Evolutionary conservation across 768 basidiomycete species (phyloP), one percentile per base, ranked within the genome.

Genomic region (Naganishia onofrii): DNA sequence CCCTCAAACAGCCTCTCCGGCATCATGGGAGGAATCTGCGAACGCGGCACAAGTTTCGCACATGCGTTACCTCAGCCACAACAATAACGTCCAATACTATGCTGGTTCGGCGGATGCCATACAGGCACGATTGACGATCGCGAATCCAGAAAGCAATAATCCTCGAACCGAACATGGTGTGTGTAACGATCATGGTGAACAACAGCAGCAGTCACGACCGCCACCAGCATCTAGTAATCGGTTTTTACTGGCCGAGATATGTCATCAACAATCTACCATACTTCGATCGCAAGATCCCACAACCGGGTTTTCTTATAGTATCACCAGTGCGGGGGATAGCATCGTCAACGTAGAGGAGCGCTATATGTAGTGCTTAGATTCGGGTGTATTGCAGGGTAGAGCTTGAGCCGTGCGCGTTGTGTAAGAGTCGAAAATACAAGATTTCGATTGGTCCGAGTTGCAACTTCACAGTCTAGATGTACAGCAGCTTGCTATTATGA

Each of bases 241-340:
- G 36, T 42, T 63, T 42, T 63, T 42, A 7, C 42, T 28, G 2
- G 60, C 60, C 36, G 60, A 63, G 38, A 23, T 63, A 10, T 63
- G 60, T 29, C 60, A 63, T 63, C 60, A 42, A 42, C 36, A 44
- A 42, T 63, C 60, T 36, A 63, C 34, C 21, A 44, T 63, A 9
- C 38, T 63, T n/a, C 60, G 60, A 63, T 23, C 60, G 2, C 60
- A n/a, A 28, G 60, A 63, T 36, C 36, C 60, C 17, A 28, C 60
- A 23, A 34, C 42, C 42, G 42, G 21, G 38, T 63, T 63, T 29
- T 42, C 60, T 12, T 42, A 38, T 36, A 63, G 60, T 36, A 44
- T 63, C 42, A 63, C 38, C 9, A 63, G 60, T 44, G 15, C 28
- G 8, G 38, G 13, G 57, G 34, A 58, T 17, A 63, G 23, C 23